Percentiles rank a stretch among this genome's conserved stretches.
Evolutionary conservation across 2,329 filamentous ascomycete genomes (phyloP).

Genomic region (Cordyceps farinosa): DNA sequence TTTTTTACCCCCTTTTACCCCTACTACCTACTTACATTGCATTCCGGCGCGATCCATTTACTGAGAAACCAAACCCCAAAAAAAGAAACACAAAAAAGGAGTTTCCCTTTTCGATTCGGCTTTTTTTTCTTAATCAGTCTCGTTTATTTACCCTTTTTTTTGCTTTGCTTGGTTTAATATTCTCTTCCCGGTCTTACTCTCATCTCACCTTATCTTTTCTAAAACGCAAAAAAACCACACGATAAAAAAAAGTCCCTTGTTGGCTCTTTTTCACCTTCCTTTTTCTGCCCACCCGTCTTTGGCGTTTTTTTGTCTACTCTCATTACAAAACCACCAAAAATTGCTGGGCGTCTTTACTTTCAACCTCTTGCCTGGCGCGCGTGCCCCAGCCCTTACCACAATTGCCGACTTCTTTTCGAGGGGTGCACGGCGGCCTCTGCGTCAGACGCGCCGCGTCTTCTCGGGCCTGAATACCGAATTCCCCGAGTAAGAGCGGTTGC

Average conservation of each 20-base stretch:
- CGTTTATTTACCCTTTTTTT: neutral
- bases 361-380: neutral
- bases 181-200: neutral
- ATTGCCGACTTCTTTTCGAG: neutral
- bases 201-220: neutral
- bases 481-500: neutral
- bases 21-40: neutral
- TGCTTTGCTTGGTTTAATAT: neutral
- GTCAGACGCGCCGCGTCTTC: neutral
- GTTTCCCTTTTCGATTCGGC: neutral
- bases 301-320: neutral
- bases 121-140: neutral
- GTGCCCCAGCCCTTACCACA: neutral
- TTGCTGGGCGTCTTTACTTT: neutral
- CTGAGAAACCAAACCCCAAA: neutral
- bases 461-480: neutral
- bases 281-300: neutral
- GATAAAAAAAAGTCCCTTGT: conserved; percentile 1
- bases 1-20: neutral
- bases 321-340: neutral
- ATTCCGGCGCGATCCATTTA: neutral
- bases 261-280: neutral
- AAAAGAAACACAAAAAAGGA: conserved; percentile 1
- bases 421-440: neutral
- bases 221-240: neutral